Percentiles rank a stretch among this genome's conserved stretches.
Conservation (phyloP, 495 filamentous ascomycete genomes). For the Recurvomyces mirabilis region DNA sequence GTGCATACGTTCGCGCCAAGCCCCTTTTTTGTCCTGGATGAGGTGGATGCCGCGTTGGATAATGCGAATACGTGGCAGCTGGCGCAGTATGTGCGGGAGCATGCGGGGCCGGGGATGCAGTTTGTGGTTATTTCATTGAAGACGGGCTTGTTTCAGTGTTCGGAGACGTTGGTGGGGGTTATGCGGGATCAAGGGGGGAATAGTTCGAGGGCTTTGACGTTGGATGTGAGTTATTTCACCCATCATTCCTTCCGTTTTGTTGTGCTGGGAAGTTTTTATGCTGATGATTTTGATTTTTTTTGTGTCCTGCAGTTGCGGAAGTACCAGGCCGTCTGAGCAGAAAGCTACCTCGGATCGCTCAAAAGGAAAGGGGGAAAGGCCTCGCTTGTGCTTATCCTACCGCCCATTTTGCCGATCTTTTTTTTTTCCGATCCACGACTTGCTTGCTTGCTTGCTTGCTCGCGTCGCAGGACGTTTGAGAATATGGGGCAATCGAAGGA, state of each 20-base stretch:
- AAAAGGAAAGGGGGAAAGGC: too few relatives aligned
- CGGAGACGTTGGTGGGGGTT: slow-evolving; percentile 86
- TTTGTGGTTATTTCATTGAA: slow-evolving; percentile 97
- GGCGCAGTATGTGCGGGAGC: slow-evolving; percentile 85
- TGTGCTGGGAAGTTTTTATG: slow-evolving; percentile 7
- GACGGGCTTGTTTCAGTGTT: slow-evolving; percentile 84
- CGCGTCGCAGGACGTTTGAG: too few relatives aligned
- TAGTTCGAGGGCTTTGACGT: slow-evolving; percentile 73
- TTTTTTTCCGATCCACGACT: too few relatives aligned
- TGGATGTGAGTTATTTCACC: slow-evolving; percentile 65
- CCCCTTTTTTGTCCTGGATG: slow-evolving; percentile 96
- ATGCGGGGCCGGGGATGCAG: slow-evolving; percentile 94
- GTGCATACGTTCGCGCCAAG: slow-evolving; percentile 89
- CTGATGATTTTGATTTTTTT: slow-evolving; percentile 17
- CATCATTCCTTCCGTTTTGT: not conserved
- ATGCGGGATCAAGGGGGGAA: slow-evolving; percentile 90
- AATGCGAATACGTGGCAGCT: slow-evolving; percentile 93
- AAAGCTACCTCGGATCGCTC: too few relatives aligned
- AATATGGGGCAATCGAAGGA: too few relatives aligned
- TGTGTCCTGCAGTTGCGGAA: slow-evolving; percentile 29
- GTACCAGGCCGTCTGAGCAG: slow-evolving; percentile 24
- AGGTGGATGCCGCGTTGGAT: slow-evolving; percentile 94
- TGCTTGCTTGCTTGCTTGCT: too few relatives aligned
- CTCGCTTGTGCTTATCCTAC: too few relatives aligned
- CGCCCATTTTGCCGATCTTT: too few relatives aligned